Percentiles rank a stretch among this genome's conserved stretches.
These are phyloP conservation scores for Dinochytrium kinnereticum DNA, from an alignment of 371 early-diverging fungal species.

Conservation along the genomic window DNA sequence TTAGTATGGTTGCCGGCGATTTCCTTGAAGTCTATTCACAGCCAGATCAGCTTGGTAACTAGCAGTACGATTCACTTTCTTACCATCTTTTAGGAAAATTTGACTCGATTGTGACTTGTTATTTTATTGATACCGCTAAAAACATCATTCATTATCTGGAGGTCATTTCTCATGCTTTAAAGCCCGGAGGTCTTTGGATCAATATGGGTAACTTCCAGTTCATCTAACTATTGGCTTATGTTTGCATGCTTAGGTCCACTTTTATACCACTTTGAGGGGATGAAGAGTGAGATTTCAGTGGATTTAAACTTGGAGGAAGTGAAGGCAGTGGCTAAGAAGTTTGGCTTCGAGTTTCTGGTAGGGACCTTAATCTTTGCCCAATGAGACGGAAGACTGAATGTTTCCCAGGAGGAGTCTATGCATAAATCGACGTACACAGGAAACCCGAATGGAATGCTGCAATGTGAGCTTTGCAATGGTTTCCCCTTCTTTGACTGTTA, in stretches of 20 bases:
- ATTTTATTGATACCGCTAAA: constrained; percentile 95
- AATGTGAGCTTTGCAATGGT: constrained; percentile 46
- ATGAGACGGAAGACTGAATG: constrained; percentile 4
- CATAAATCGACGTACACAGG: constrained; percentile 71
- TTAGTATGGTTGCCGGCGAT: constrained; percentile 97
- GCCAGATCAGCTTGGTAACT: constrained; percentile 56
- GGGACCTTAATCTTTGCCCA: background rate
- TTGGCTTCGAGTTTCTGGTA: constrained; percentile 78
- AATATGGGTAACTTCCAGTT: constrained; percentile 85
- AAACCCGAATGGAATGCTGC: constrained; percentile 81
- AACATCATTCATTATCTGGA: constrained; percentile 88
- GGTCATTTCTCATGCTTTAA: constrained; percentile 74
- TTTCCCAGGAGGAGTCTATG: constrained; percentile 62
- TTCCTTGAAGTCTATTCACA: constrained; percentile 86
- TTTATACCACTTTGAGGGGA: constrained; percentile 91
- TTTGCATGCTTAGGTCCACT: constrained; percentile 72
- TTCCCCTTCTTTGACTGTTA: background rate
- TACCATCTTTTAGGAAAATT: constrained; percentile 58
- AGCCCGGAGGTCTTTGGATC: constrained; percentile 92
- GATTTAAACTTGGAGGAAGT: constrained; percentile 89
- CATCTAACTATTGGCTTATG: no score
- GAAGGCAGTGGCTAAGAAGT: constrained; percentile 60
- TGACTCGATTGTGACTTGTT: constrained; percentile 92
- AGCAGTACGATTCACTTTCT: background rate
- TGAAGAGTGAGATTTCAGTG: constrained; percentile 74